phyloP scores from a whole-genome alignment of 306 rosid genomes.

The Vicia faba region DNA sequence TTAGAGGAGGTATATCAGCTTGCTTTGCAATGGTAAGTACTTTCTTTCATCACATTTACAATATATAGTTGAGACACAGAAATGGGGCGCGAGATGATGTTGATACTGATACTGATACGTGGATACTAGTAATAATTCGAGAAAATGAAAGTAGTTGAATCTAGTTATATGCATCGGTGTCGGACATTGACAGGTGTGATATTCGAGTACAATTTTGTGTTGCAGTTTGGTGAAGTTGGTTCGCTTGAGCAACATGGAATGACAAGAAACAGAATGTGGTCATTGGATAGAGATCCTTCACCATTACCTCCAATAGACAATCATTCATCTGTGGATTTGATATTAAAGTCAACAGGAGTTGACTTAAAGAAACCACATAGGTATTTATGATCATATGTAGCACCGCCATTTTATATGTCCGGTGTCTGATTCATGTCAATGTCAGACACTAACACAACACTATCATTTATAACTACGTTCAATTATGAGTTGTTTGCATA shows the following conservation, averaged over 20 bases:
- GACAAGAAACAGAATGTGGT: conserved; percentile 68
- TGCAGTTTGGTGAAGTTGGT: conserved; percentile 70
- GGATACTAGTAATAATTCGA: background rate
- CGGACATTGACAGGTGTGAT: background rate
- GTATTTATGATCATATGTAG: conserved; percentile 29
- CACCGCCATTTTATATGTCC: background rate
- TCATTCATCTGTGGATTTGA: conserved; percentile 72
- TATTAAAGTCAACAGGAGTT: conserved; percentile 61
- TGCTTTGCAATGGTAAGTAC: conserved; percentile 64
- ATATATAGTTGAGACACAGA: background rate
- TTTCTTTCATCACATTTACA: conserved; percentile 13
- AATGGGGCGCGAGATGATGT: background rate
- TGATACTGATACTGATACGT: background rate
- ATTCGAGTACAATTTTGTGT: conserved; percentile 15
- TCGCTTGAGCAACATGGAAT: conserved; percentile 62
- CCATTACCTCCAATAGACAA: conserved; percentile 59
- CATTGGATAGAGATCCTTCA: conserved; percentile 66
- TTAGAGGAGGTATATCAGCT: conserved; percentile 77
- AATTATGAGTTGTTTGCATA: background rate
- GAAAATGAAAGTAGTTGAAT: background rate
- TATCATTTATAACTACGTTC: background rate
- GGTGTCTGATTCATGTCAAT: background rate
- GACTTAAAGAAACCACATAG: conserved; percentile 66
- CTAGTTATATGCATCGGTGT: background rate
- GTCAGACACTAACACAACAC: background rate